Base-by-base conservation (phyloP, 176 grass and related monocot species). In the Carex cristatella region DNA sequence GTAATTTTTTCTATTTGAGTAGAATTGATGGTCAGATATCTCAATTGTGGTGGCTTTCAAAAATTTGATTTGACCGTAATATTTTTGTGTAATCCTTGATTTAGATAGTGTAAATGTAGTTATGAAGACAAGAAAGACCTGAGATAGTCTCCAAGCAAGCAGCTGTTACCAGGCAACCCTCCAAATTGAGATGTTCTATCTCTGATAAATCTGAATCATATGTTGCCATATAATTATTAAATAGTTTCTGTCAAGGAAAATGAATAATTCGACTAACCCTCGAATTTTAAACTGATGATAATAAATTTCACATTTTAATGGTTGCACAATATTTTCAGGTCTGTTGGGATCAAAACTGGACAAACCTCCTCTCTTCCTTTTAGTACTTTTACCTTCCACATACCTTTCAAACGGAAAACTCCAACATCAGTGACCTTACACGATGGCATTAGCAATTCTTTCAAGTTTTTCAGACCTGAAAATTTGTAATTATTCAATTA, bases 91-190 rank as follows among this genome's bases (percentile, higher is more conserved):
- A 87, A 23, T 16, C 35, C 35, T 73, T 48, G 59, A 87, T 68
- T 3, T 8, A 4, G 76, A 42, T 83, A 84, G 40, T 32, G 4
- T 58, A 4, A 75, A 27, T 27, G 51, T 9, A 89, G 78, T 4
- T 59, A 30, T 33, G 63, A 9, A 89, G 57, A 82, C 53, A 81
- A 86, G 33, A 33, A 85, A 61, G 42, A 99, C 96, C 96, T 92
- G 96, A 99, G 48, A 99, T 89, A 89, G 82, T 86, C 73, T 94
- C 86, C 87, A 99, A 95, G 87, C 93, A 99, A 89, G 91, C 87
- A 84, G 91, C 84, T 85, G 90, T 99, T 59, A 95, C 67, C 70
- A 87, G 84, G 88, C 91, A 92, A 38, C 93, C 91, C 85, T 95
- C 96, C 79, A 99, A 77, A 79, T 99, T 95, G 64, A 95, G 62